These are phyloP conservation scores for Gnetum montanum DNA, from an alignment of 75 land plant species.

Conservation along the genomic window DNA sequence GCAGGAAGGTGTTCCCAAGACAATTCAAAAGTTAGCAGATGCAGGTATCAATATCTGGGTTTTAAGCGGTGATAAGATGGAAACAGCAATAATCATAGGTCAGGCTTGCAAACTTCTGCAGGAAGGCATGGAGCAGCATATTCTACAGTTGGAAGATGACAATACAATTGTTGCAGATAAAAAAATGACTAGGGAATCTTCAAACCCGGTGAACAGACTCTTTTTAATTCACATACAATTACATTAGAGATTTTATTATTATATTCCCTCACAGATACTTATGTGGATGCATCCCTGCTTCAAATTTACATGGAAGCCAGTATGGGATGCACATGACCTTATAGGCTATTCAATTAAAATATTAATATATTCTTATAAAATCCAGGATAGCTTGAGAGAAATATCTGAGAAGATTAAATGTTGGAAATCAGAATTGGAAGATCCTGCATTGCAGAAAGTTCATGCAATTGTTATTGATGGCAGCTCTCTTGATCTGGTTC, in stretches of 20 bases:
- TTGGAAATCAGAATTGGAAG: slow-evolving; percentile 6
- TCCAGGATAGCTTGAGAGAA: too few species aligned
- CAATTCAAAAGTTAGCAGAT: slow-evolving; percentile 13
- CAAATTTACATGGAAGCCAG: too few species aligned
- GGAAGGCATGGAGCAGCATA: slow-evolving; percentile 9
- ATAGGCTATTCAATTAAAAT: too few species aligned
- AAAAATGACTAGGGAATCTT: too few species aligned
- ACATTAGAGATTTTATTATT: too few species aligned
- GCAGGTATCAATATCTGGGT: slow-evolving; percentile 35
- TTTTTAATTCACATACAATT: too few species aligned
- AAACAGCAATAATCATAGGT: slow-evolving; percentile 29
- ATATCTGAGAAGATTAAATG: slow-evolving; percentile 3
- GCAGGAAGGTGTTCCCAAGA: slow-evolving; percentile 23
- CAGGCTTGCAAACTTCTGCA: slow-evolving; percentile 27
- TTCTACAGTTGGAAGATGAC: slow-evolving; percentile 12
- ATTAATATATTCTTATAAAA: too few species aligned
- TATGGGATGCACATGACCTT: too few species aligned
- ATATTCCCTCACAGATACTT: too few species aligned
- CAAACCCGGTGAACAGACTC: too few species aligned
- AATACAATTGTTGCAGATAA: not conserved
- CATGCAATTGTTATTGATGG: slow-evolving; percentile 42
- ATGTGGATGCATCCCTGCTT: too few species aligned
- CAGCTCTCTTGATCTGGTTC: slow-evolving; percentile 21
- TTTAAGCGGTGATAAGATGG: slow-evolving; percentile 30
- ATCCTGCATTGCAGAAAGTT: not conserved